Evolutionary conservation across 1,284 basidiomycete species (phyloP).

Genomic region (Polyporus tsugae): DNA sequence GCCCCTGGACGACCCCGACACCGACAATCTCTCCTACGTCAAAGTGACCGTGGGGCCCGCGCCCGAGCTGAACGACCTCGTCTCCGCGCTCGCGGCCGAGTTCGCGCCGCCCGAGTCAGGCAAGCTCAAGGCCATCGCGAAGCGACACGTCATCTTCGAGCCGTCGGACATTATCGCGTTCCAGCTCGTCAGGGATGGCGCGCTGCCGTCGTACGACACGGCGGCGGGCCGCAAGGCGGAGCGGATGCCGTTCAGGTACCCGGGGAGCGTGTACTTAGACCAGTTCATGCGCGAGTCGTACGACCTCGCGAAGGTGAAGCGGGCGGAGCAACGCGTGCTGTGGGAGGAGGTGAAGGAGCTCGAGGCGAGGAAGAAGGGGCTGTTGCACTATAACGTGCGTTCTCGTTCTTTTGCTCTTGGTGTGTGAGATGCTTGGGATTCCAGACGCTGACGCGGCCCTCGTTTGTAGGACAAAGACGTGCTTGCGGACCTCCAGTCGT

Average conservation of each 20-base stretch:
- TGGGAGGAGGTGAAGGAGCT: conserved; percentile 57
- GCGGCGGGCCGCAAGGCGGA: conserved; percentile 40
- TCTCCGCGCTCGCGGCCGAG: conserved; percentile 62
- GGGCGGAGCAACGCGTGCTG: conserved; percentile 54
- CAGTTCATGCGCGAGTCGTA: conserved; percentile 70
- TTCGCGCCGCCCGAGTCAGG: conserved; percentile 45
- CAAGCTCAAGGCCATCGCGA: conserved; percentile 21
- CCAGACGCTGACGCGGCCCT: background rate
- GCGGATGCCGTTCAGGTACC: conserved; percentile 63
- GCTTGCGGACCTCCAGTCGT: conserved; percentile 62
- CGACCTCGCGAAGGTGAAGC: conserved; percentile 56
- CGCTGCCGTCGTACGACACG: conserved; percentile 38
- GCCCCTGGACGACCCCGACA: conserved; percentile 42
- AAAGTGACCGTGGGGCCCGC: conserved; percentile 49
- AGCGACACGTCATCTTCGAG: conserved; percentile 61
- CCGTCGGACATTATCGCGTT: conserved; percentile 71
- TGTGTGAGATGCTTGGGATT: background rate
- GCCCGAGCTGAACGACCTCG: conserved; percentile 59
- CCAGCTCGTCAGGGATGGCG: conserved; percentile 50
- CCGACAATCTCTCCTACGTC: conserved; percentile 48
- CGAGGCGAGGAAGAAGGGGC: conserved; percentile 50
- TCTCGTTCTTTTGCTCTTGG: background rate
- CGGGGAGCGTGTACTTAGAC: conserved; percentile 72
- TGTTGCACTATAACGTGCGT: conserved; percentile 66
- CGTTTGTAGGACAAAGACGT: conserved; percentile 65